Evolutionary conservation across 1,284 basidiomycete genomes (phyloP).

Genomic region (Porodaedalea pini): DNA sequence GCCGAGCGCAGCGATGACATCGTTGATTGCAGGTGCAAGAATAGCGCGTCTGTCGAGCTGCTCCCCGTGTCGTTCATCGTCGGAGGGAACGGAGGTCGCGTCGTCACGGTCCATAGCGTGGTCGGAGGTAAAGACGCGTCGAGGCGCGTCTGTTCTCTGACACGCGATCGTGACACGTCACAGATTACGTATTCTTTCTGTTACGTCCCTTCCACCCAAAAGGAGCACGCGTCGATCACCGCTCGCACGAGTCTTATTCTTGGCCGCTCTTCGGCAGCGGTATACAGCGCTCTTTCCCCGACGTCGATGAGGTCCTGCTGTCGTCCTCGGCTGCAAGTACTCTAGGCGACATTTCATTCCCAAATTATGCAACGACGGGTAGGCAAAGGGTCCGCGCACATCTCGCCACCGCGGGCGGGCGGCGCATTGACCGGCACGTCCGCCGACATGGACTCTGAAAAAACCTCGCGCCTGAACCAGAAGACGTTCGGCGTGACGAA

Average conservation of each 20-base stretch:
- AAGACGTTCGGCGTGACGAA: constrained; percentile 60
- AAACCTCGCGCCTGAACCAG: constrained; percentile 48
- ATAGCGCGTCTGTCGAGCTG: constrained; percentile 40
- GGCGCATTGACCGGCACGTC: constrained; percentile 4
- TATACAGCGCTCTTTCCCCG: background rate
- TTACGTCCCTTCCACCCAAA: no score
- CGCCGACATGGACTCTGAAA: constrained; percentile 40
- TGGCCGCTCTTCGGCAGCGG: background rate
- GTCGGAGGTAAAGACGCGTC: background rate
- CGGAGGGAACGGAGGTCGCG: constrained; percentile 2
- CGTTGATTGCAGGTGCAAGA: constrained; percentile 61
- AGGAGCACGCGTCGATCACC: constrained; percentile 1
- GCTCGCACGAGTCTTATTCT: background rate
- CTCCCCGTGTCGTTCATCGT: background rate
- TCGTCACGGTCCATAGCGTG: constrained; percentile 15
- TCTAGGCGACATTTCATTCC: background rate
- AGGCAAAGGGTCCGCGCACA: constrained; percentile 49
- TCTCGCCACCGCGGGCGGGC: constrained; percentile 37
- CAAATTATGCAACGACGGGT: constrained; percentile 56
- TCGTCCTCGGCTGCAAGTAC: background rate
- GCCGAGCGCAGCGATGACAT: constrained; percentile 73
- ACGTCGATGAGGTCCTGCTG: background rate
- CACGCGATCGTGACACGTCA: constrained; percentile 6
- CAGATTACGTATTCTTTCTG: background rate
- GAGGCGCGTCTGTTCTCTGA: constrained; percentile 1